phyloP scores from a whole-genome alignment of 768 basidiomycete genomes.

The Suillus weaverae region DNA sequence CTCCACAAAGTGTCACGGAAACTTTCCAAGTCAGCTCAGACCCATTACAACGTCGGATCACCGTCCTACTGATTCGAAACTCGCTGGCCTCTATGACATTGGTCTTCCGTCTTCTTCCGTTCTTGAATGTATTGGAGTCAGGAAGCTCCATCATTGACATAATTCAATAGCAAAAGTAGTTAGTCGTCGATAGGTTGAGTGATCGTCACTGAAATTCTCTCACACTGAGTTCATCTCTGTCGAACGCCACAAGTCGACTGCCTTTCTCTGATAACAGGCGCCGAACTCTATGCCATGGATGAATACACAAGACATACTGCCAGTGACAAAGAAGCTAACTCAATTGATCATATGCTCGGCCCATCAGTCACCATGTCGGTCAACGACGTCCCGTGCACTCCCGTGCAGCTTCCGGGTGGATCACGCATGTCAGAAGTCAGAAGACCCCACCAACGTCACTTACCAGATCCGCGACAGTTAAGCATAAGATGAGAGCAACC shows the following conservation, averaged over 20 bases:
- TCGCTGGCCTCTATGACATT: slow-evolving; percentile 8
- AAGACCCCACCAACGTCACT: slow-evolving; percentile 9
- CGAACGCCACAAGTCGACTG: slow-evolving; percentile 28
- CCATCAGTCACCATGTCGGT: slow-evolving; percentile 6
- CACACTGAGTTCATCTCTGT: slow-evolving; percentile 30
- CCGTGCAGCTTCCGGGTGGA: slow-evolving; percentile 14
- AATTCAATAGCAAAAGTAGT: slow-evolving; percentile 19
- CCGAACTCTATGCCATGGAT: slow-evolving; percentile 1
- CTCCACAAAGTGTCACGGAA: slow-evolving; percentile 3
- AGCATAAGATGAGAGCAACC: slow-evolving; percentile 28
- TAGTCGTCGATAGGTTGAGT: slow-evolving; percentile 26
- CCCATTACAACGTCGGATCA: slow-evolving; percentile 5
- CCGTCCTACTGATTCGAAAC: slow-evolving; percentile 4
- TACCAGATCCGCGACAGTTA: slow-evolving; percentile 20
- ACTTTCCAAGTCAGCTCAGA: not conserved
- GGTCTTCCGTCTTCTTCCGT: slow-evolving; percentile 1
- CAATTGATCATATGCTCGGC: slow-evolving; percentile 5
- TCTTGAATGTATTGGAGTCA: not conserved
- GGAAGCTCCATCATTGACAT: slow-evolving; percentile 21
- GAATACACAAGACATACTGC: slow-evolving; percentile 5
- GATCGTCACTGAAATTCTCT: slow-evolving; percentile 26
- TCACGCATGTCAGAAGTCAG: slow-evolving; percentile 8
- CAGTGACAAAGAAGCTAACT: slow-evolving; percentile 7
- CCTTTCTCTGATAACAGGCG: slow-evolving; percentile 7
- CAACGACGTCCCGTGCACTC: slow-evolving; percentile 8